Conservation (phyloP, 2,329 filamentous ascomycete genomes). For the Calonectria pauciramosa region DNA sequence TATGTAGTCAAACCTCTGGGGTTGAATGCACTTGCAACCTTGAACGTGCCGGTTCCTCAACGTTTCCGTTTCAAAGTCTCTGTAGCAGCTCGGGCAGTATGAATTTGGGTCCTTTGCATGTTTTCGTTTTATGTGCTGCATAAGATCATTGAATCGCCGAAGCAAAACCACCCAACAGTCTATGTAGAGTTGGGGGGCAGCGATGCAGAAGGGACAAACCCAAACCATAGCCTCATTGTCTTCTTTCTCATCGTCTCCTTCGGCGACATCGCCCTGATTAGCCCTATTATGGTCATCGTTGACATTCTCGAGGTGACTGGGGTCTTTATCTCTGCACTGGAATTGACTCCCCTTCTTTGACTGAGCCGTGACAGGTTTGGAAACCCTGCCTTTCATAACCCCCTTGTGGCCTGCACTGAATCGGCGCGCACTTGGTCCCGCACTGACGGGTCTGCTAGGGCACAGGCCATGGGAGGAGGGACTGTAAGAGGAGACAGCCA, state of each 20-base stretch:
- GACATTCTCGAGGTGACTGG: too few relatives aligned
- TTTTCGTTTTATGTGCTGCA: background rate
- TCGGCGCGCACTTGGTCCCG: too few relatives aligned
- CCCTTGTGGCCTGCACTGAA: too few relatives aligned
- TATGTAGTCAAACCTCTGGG: background rate
- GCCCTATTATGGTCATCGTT: too few relatives aligned
- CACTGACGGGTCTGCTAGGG: too few relatives aligned
- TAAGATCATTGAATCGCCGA: background rate
- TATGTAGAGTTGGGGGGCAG: background rate
- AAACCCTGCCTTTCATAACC: too few relatives aligned
- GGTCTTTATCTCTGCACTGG: background rate
- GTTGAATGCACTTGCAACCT: background rate
- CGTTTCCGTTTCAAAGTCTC: background rate
- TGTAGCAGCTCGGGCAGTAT: background rate
- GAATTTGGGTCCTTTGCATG: background rate
- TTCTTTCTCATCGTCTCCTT: too few relatives aligned
- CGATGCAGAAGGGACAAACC: background rate
- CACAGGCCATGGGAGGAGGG: too few relatives aligned
- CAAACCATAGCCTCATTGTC: background rate
- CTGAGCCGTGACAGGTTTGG: too few relatives aligned
- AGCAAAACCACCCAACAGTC: background rate
- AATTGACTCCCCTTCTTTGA: too few relatives aligned
- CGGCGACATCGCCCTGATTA: too few relatives aligned
- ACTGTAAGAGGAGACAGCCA: too few relatives aligned
- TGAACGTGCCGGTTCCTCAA: background rate